Conservation (phyloP, 257 asterid species). For the Prunella vulgaris region DNA sequence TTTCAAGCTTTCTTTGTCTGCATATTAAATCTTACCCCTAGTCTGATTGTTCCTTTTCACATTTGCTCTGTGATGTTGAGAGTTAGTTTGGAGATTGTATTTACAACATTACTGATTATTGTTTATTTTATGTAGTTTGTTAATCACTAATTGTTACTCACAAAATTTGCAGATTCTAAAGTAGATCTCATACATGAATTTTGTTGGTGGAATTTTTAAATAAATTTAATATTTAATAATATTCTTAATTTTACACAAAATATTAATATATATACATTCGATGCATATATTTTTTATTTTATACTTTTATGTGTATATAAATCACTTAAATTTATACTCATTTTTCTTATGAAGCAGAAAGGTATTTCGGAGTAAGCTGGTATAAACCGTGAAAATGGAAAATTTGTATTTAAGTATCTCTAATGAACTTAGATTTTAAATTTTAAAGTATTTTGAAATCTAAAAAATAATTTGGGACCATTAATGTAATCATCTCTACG, state of each 20-base stretch:
- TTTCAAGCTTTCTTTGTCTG: conserved; percentile 15
- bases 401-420: no score
- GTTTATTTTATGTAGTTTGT: neutral
- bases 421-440: no score
- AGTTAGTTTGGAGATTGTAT: conserved; percentile 25
- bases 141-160: neutral
- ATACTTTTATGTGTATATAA: no score
- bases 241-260: no score
- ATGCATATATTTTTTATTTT: no score
- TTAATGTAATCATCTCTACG: neutral
- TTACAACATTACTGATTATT: conserved; percentile 21
- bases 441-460: neutral
- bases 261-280: no score
- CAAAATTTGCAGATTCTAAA: neutral
- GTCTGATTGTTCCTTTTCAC: neutral
- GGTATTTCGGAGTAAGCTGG: no score
- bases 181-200: neutral
- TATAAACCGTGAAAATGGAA: no score
- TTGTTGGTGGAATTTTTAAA: no score
- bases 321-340: no score
- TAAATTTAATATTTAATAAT: no score
- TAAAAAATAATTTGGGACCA: neutral
- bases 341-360: no score
- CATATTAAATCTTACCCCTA: neutral
- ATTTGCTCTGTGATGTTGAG: neutral